Conservation (phyloP, 1,284 basidiomycete species). For the Microbotryum intermedium region DNA sequence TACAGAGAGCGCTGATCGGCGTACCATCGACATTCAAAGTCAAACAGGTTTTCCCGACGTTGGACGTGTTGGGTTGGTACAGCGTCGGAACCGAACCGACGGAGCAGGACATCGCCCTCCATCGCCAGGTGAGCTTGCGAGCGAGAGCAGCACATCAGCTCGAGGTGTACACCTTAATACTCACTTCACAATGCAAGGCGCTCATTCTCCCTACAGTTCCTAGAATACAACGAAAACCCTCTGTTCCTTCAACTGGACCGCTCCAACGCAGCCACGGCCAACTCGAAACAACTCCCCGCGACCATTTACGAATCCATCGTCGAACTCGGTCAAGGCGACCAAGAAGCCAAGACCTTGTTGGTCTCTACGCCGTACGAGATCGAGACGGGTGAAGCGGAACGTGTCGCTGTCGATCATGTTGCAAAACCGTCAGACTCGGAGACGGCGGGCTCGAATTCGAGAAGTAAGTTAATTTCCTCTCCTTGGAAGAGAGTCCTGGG, state of each 20-base stretch:
- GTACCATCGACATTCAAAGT: constrained; percentile 50
- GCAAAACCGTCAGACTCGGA: constrained; percentile 43
- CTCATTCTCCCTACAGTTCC: constrained; percentile 45
- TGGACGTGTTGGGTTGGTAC: constrained; percentile 97
- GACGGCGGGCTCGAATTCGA: not conserved
- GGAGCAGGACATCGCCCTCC: constrained; percentile 63
- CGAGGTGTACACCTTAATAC: constrained; percentile 55
- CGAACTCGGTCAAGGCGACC: constrained; percentile 55
- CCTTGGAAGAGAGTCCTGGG: not conserved
- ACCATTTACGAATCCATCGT: constrained; percentile 82
- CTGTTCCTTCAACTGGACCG: constrained; percentile 46
- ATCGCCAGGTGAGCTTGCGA: constrained; percentile 60
- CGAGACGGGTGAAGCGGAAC: constrained; percentile 96
- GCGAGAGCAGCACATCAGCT: not conserved
- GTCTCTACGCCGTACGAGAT: constrained; percentile 53
- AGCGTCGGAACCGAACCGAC: constrained; percentile 67
- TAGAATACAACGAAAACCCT: constrained; percentile 46
- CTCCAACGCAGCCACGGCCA: constrained; percentile 43
- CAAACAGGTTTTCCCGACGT: constrained; percentile 93
- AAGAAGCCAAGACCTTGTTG: constrained; percentile 9
- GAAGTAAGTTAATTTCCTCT: constrained; percentile 4
- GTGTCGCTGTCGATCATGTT: constrained; percentile 95
- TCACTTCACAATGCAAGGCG: constrained; percentile 41
- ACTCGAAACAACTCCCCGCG: constrained; percentile 59
- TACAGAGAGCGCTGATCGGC: not conserved